Conservation (phyloP, 2,329 filamentous ascomycete genomes). For the Hymenoscyphus fraxineus region DNA sequence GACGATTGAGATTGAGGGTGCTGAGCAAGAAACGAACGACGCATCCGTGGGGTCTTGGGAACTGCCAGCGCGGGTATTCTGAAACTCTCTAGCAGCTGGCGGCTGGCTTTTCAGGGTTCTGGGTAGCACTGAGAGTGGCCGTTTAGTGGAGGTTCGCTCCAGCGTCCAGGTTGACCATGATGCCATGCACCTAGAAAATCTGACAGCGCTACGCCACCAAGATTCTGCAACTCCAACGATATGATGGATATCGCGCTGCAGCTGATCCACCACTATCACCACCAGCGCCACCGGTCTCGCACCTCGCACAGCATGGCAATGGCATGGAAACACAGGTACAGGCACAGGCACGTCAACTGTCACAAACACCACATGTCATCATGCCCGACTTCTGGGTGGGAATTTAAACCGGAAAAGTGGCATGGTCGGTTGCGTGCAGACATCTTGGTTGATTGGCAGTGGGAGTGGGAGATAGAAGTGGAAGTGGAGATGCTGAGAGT, state of each 20-base stretch:
- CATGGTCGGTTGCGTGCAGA: neutral
- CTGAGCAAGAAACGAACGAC: neutral
- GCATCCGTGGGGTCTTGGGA: neutral
- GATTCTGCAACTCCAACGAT: neutral
- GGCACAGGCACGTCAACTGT: neutral
- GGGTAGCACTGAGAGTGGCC: no score
- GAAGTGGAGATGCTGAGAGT: no score
- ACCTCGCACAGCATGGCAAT: neutral
- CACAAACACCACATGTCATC: neutral
- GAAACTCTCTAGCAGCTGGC: neutral
- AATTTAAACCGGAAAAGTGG: neutral
- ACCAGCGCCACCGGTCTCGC: neutral
- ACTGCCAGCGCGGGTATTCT: neutral
- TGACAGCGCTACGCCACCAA: neutral
- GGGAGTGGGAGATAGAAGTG: no score
- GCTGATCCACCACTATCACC: no score
- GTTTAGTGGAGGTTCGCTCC: no score
- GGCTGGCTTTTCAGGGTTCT: neutral
- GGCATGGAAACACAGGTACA: neutral
- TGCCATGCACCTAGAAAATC: neutral
- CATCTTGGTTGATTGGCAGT: no score
- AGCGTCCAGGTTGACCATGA: no score
- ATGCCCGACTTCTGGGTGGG: neutral
- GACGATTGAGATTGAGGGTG: no score
- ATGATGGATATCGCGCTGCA: no score